Percentiles rank a stretch among this genome's conserved stretches.
These are phyloP conservation scores for Lactarius pseudohatsudake DNA, from an alignment of 768 basidiomycete species.

Conservation along the genomic window DNA sequence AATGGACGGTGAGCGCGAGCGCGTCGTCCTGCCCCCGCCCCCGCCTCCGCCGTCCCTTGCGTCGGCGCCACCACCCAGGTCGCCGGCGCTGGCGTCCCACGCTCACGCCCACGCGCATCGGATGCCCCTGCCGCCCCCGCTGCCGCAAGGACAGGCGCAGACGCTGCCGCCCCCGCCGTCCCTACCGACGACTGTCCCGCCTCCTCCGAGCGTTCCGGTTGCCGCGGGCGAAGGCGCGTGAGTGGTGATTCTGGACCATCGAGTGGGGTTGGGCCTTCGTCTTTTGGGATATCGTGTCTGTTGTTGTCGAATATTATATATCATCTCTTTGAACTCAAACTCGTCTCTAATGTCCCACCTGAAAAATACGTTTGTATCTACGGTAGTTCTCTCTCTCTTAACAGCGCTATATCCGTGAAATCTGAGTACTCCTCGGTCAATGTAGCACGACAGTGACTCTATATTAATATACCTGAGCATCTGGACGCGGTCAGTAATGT, in stretches of 20 bases:
- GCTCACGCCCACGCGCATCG: constrained; percentile 17
- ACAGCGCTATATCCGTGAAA: not conserved
- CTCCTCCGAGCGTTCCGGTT: constrained; percentile 18
- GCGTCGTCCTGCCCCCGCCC: constrained; percentile 8
- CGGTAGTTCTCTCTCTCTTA: not conserved
- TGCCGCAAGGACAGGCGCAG: constrained; percentile 5
- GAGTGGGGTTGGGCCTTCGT: too few relatives aligned
- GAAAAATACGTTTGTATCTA: constrained; percentile 2
- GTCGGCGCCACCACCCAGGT: not conserved
- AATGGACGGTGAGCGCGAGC: constrained; percentile 26
- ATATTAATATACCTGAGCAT: not conserved
- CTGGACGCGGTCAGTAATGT: too few relatives aligned
- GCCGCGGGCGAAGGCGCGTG: constrained; percentile 21
- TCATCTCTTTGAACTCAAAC: not conserved
- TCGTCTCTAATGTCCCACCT: not conserved
- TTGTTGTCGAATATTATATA: not conserved
- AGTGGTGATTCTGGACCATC: not conserved
- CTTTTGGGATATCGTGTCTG: not conserved
- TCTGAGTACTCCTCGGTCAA: not conserved
- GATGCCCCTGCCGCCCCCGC: constrained; percentile 12
- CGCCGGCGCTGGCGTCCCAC: not conserved
- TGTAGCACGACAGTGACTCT: not conserved
- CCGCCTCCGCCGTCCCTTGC: not conserved
- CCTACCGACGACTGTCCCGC: constrained; percentile 6
- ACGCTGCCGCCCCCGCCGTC: constrained; percentile 13